These are phyloP conservation scores for Sugiyamaella castrensis DNA, from an alignment of 1,139 yeast genomes.

Conservation along the genomic window DNA sequence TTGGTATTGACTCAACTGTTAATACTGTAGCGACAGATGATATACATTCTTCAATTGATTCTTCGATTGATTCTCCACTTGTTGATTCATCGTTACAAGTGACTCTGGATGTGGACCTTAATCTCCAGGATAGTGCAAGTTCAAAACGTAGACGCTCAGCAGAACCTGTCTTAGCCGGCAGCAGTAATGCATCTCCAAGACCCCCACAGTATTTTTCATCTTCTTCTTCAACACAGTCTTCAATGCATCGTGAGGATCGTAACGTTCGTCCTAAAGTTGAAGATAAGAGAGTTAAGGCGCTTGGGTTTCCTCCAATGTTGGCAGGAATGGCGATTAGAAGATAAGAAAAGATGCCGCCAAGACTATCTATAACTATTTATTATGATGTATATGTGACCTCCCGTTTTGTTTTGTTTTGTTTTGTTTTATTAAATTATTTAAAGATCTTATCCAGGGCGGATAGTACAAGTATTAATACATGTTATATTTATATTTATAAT, in stretches of 20 bases:
- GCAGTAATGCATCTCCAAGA: slow-evolving; percentile 13
- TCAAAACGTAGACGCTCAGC: too few relatives aligned
- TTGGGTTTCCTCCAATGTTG: slow-evolving; percentile 35
- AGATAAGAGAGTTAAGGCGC: slow-evolving; percentile 28
- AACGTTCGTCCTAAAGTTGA: slow-evolving; percentile 14
- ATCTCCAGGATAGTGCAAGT: too few relatives aligned
- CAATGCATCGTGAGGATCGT: background rate
- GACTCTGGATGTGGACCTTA: too few relatives aligned
- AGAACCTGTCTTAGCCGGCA: too few relatives aligned
- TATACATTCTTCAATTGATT: too few relatives aligned
- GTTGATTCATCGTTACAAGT: too few relatives aligned
- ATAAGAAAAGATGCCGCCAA: slow-evolving; percentile 9
- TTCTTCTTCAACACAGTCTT: slow-evolving; percentile 13
- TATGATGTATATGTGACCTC: background rate
- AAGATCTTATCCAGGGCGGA: slow-evolving; percentile 9
- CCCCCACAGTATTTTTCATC: slow-evolving; percentile 26
- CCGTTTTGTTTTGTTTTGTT: slow-evolving; percentile 1
- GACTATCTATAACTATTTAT: slow-evolving; percentile 12
- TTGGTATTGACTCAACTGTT: too few relatives aligned
- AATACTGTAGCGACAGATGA: too few relatives aligned
- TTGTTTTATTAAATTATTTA: background rate
- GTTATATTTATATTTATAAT: slow-evolving; percentile 1
- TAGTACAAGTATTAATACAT: slow-evolving; percentile 1
- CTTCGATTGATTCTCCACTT: too few relatives aligned
- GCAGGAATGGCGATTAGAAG: slow-evolving; percentile 22